Base-by-base conservation (phyloP, 768 basidiomycete species). In the Russula sp. region DNA sequence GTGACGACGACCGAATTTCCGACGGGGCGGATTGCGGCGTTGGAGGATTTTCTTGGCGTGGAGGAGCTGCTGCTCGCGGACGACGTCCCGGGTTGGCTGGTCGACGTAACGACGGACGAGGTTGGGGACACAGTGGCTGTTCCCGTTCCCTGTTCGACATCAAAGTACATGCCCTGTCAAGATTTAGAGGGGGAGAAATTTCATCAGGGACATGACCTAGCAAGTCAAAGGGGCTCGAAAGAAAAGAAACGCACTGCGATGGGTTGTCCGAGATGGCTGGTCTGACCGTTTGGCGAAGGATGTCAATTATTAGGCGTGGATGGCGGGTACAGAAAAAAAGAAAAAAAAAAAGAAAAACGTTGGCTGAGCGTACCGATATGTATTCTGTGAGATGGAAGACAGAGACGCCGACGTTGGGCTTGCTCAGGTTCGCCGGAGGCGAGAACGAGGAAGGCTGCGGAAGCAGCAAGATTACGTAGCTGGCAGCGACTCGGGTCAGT, bases 391-490 rank as follows among this genome's bases (percentile, higher is more conserved):
- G 77, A 70, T 83, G 77, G 70, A 86, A 85, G 50, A 76, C 74
- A 9, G 80, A 77, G 34, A 89, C 82, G 10, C 81, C 77, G 52
- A 78, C 74, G 62, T 77, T 78, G 42, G 83, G 73, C 37, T 73
- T 70, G 54, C 80, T 77, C 59, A 89, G 79, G 64, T 80, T 81
- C 40, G 77, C 70, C 32, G 88, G 88, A 27, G 89, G 75, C 27
- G 77, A 69, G 77, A 92, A 91, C 53, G 76, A 74, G 0, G 78
- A 73, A 9, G 87, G 84, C 71, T 92, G 91, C 9, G 75, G 70
- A 73, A 84, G 86, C 45, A 91, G 73, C 61, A 86, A 73, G 66
- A 92, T 71, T 18, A 82, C 84, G 72, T 91, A 92, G 72, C 89
- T 89, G 67, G 60, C 27, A 45, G 16, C 20, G 39, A 42, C 35